phyloP scores from a whole-genome alignment of 225 moss, liverwort and hornwort genomes.

The Bryoerythrophyllum caledonicum region DNA sequence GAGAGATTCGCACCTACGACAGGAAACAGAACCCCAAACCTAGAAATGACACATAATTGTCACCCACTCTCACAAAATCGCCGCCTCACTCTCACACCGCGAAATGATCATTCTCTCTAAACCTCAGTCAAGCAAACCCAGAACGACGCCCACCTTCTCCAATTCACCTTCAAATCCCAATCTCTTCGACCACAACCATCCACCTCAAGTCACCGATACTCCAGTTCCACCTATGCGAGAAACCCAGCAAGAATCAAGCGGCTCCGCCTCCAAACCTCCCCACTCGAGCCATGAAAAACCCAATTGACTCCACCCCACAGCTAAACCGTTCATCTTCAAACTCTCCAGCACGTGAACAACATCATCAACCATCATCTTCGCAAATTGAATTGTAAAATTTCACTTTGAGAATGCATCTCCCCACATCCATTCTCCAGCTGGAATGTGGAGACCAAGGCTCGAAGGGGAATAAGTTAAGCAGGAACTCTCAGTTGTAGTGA shows the following conservation, averaged over 20 bases:
- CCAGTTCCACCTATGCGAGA: neutral
- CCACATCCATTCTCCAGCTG: neutral
- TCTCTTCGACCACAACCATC: neutral
- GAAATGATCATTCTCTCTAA: neutral
- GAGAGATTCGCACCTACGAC: neutral
- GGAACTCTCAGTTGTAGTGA: no score
- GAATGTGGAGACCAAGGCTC: neutral
- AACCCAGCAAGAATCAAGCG: neutral
- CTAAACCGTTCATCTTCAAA: neutral
- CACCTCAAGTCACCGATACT: neutral
- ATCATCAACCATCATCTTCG: neutral
- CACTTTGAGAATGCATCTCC: no score
- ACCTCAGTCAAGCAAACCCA: neutral
- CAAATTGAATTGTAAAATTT: no score
- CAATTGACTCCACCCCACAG: neutral
- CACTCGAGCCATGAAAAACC: neutral
- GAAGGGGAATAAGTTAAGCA: neutral
- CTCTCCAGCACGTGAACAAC: neutral
- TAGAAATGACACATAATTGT: neutral
- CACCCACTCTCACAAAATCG: neutral
- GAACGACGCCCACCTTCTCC: neutral
- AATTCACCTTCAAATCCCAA: neutral
- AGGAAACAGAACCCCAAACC: neutral
- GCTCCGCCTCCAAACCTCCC: neutral
- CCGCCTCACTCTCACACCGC: neutral